phyloP scores from a whole-genome alignment of 2,329 filamentous ascomycete genomes.

The Metarhizium brunneum region DNA sequence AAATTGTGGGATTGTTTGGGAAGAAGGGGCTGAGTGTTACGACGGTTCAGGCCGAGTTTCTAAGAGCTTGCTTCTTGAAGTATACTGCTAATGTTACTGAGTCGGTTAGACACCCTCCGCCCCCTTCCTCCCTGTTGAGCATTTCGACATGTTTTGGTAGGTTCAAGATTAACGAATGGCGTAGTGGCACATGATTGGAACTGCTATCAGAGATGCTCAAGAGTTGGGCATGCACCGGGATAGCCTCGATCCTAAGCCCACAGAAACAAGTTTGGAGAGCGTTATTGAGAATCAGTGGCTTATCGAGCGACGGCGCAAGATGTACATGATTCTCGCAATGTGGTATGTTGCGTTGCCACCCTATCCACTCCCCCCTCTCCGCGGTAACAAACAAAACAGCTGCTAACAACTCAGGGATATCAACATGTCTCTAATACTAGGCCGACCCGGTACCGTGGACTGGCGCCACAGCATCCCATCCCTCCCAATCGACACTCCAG shows the following conservation, averaged over 20 bases:
- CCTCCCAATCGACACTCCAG: conserved; percentile 43
- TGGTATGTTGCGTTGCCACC: conserved; percentile 17
- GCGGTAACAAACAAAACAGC: not conserved
- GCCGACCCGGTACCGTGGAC: conserved; percentile 47
- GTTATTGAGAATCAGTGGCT: conserved; percentile 49
- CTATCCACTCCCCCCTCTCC: not conserved
- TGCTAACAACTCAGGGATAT: conserved; percentile 34
- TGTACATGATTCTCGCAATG: conserved; percentile 45
- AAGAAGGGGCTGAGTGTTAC: conserved; percentile 47
- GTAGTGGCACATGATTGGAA: conserved; percentile 47
- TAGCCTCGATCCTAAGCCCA: conserved; percentile 39
- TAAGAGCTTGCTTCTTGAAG: conserved; percentile 48
- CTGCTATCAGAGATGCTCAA: conserved; percentile 51
- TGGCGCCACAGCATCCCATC: conserved; percentile 35
- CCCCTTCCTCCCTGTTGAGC: not conserved
- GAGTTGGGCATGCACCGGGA: conserved; percentile 52
- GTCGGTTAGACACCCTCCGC: conserved; percentile 25
- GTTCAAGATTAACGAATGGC: not conserved
- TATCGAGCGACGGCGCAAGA: conserved; percentile 43
- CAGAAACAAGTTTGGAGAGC: conserved; percentile 34
- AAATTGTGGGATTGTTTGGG: conserved; percentile 44
- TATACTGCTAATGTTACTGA: conserved; percentile 50
- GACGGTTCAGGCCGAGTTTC: conserved; percentile 48
- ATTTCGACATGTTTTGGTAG: not conserved
- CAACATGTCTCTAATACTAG: conserved; percentile 43